A percentile compares a stretch with the other conserved stretches of the same genome.
phyloP scores from a whole-genome alignment of 2,329 filamentous ascomycete species.

The Aspergillus terreus region DNA sequence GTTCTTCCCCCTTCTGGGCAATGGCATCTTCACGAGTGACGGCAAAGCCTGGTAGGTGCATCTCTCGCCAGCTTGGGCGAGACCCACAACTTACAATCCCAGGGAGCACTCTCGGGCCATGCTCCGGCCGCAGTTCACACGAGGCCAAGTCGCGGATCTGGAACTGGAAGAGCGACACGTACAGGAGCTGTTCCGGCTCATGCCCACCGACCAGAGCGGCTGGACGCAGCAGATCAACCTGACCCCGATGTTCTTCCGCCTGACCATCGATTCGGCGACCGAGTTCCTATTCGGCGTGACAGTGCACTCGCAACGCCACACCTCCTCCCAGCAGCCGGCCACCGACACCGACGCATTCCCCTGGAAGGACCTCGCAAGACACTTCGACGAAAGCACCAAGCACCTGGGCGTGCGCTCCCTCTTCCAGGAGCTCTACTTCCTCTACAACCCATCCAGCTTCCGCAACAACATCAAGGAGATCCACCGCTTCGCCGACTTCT shows the following conservation, averaged over 20 bases:
- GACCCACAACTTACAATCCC: too few relatives aligned
- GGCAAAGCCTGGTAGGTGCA: background rate
- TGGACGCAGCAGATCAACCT: constrained; percentile 17
- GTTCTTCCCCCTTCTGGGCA: background rate
- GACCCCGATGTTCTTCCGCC: constrained; percentile 16
- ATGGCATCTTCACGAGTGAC: background rate
- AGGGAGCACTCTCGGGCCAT: constrained; percentile 50
- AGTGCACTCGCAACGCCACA: constrained; percentile 38
- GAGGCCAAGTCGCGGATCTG: constrained; percentile 17
- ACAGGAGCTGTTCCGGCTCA: constrained; percentile 10
- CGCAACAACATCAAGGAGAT: background rate
- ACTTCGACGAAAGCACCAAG: background rate
- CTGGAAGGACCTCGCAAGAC: background rate
- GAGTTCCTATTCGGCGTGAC: constrained; percentile 70
- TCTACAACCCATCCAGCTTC: background rate
- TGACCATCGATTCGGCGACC: constrained; percentile 74
- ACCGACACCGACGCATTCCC: background rate
- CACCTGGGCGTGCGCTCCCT: background rate
- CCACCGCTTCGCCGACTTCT: background rate
- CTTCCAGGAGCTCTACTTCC: background rate
- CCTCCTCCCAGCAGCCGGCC: background rate
- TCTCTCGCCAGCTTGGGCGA: too few relatives aligned
- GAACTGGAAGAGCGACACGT: constrained; percentile 20
- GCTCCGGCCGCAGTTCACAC: constrained; percentile 42
- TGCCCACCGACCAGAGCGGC: constrained; percentile 11